Evolutionary conservation across 169 alveolate species (phyloP).

Genomic region (Plasmodium falciparum): DNA sequence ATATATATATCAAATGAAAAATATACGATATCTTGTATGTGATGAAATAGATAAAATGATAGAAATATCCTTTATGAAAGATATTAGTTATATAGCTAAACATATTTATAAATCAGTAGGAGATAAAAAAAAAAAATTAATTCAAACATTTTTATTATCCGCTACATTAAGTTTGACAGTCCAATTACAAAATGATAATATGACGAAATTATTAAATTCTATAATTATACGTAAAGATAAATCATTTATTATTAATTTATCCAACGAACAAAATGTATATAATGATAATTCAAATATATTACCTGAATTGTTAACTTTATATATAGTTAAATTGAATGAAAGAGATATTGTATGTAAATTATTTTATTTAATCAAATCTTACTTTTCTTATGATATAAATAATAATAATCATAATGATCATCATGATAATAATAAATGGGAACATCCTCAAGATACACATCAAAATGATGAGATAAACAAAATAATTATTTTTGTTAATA

Average conservation of each 20-base stretch:
- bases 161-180: slow-evolving; percentile 65
- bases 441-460: neutral
- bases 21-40: slow-evolving; percentile 71
- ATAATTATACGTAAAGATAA: slow-evolving; percentile 56
- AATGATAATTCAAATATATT: slow-evolving; percentile 6
- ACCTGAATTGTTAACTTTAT: slow-evolving; percentile 38
- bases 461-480: slow-evolving; percentile 23
- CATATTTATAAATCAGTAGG: slow-evolving; percentile 54
- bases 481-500: slow-evolving; percentile 63
- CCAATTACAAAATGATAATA: slow-evolving; percentile 54
- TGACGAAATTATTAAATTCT: slow-evolving; percentile 46
- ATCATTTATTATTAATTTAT: slow-evolving; percentile 25
- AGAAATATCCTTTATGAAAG: slow-evolving; percentile 67
- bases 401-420: neutral
- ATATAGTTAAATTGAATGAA: slow-evolving; percentile 55
- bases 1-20: slow-evolving; percentile 46
- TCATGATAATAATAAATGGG: neutral
- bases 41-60: slow-evolving; percentile 76
- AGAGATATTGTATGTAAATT: slow-evolving; percentile 26
- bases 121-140: slow-evolving; percentile 32
- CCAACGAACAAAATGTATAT: neutral
- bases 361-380: slow-evolving; percentile 34
- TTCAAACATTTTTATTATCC: slow-evolving; percentile 68
- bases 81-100: slow-evolving; percentile 59
- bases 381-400: neutral